Percentiles rank a stretch among this genome's conserved stretches.
These are phyloP conservation scores for Tetrahymena borealis DNA, from an alignment of 73 alveolate species.

Conservation along the genomic window DNA sequence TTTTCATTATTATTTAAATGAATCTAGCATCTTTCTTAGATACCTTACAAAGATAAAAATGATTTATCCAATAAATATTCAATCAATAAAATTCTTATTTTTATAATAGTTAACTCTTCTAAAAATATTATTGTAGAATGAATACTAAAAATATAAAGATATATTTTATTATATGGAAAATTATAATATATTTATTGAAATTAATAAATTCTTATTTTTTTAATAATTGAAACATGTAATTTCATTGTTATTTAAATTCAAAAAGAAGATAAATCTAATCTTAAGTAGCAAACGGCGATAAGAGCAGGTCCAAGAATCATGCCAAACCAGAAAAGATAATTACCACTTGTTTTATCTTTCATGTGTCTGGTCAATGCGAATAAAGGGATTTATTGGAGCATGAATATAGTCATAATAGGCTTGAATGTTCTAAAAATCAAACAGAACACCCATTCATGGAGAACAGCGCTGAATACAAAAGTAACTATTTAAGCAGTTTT, in stretches of 20 bases:
- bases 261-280: slow-evolving; percentile 9
- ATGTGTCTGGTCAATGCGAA: slow-evolving; percentile 11
- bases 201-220: not conserved
- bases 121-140: no score
- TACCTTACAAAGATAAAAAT: no score
- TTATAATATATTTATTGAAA: no score
- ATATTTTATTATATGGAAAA: no score
- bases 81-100: no score
- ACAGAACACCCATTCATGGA: slow-evolving; percentile 53
- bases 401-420: slow-evolving; percentile 33
- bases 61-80: no score
- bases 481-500: slow-evolving; percentile 17
- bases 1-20: no score
- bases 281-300: slow-evolving; percentile 8
- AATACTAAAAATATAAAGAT: no score
- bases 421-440: slow-evolving; percentile 28
- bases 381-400: slow-evolving; percentile 36
- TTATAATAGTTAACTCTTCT: no score
- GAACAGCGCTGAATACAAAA: slow-evolving; percentile 45
- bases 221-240: not conserved
- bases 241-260: not conserved
- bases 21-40: no score
- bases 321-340: slow-evolving; percentile 41
- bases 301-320: slow-evolving; percentile 40
- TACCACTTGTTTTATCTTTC: slow-evolving; percentile 34